A percentile compares a stretch with the other conserved stretches of the same genome.
These are phyloP conservation scores for Rubus idaeus DNA, from an alignment of 306 rosid species.

Conservation along the genomic window DNA sequence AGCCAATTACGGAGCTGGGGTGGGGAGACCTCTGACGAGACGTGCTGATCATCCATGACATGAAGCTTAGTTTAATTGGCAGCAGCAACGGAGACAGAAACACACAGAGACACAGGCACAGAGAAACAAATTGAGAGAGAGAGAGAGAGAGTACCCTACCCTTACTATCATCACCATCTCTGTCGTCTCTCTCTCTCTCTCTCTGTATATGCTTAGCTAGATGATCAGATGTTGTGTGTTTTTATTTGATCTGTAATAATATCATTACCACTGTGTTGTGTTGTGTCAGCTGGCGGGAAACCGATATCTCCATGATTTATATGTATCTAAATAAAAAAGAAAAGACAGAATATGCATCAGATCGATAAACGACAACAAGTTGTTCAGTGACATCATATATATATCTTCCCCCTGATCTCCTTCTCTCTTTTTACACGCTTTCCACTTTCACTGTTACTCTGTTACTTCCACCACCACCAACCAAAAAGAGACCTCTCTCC, in stretches of 20 bases:
- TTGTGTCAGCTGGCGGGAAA: slow-evolving; percentile 73
- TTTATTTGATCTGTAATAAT: background rate
- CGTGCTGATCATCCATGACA: slow-evolving; percentile 35
- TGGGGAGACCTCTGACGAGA: slow-evolving; percentile 67
- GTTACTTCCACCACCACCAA: background rate
- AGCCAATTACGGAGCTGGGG: slow-evolving; percentile 44
- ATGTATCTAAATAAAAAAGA: background rate
- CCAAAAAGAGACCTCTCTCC: background rate
- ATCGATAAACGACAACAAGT: slow-evolving; percentile 1
- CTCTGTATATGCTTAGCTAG: too few relatives aligned
- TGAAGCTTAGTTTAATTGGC: slow-evolving; percentile 10
- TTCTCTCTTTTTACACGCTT: slow-evolving; percentile 1
- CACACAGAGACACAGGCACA: background rate
- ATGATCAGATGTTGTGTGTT: slow-evolving; percentile 3
- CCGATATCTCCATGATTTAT: slow-evolving; percentile 12
- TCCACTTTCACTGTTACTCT: background rate
- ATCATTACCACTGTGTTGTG: background rate
- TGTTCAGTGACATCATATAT: background rate
- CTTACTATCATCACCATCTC: slow-evolving; percentile 14
- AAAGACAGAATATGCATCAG: slow-evolving; percentile 7
- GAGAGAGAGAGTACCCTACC: background rate
- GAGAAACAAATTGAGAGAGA: slow-evolving; percentile 10
- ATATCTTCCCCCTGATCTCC: background rate
- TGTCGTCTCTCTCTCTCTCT: slow-evolving; percentile 14
- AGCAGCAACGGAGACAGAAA: background rate